A percentile compares a stretch with the other conserved stretches of the same genome.
Evolutionary conservation across 495 filamentous ascomycete species (phyloP).

Genomic region (Chaetomidium leptoderma): DNA sequence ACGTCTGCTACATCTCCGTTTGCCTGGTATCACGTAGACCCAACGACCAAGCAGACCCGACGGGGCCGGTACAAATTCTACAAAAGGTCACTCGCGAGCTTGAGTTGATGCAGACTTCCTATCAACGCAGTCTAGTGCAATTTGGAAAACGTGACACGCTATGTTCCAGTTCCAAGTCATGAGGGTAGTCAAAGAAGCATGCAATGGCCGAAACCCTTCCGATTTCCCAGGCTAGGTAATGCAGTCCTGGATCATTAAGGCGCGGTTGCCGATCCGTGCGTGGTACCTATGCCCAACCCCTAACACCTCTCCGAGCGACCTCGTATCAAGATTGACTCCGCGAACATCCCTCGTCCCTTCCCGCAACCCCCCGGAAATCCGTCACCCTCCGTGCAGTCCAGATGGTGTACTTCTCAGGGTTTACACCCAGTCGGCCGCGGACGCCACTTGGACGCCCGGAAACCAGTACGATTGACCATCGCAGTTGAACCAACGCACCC

Average conservation of each 20-base stretch:
- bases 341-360: background rate
- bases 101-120: background rate
- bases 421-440: background rate
- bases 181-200: constrained; percentile 18
- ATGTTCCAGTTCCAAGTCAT: constrained; percentile 5
- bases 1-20: background rate
- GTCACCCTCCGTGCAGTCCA: background rate
- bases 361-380: background rate
- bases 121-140: background rate
- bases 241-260: constrained; percentile 21
- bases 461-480: constrained; percentile 14
- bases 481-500: constrained; percentile 7
- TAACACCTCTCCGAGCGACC: constrained; percentile 5
- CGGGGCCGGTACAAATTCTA: too few species aligned
- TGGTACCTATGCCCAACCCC: constrained; percentile 16
- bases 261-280: constrained; percentile 17
- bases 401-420: background rate
- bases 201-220: constrained; percentile 22
- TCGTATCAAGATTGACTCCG: constrained; percentile 1
- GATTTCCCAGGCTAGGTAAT: constrained; percentile 21
- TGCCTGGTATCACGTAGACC: too few species aligned
- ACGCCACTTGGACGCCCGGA: background rate
- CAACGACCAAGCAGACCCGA: too few species aligned
- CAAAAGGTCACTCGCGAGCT: background rate
- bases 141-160: background rate